These are phyloP conservation scores for Mortierella antarctica DNA, from an alignment of 192 early-diverging fungal species.

Conservation along the genomic window DNA sequence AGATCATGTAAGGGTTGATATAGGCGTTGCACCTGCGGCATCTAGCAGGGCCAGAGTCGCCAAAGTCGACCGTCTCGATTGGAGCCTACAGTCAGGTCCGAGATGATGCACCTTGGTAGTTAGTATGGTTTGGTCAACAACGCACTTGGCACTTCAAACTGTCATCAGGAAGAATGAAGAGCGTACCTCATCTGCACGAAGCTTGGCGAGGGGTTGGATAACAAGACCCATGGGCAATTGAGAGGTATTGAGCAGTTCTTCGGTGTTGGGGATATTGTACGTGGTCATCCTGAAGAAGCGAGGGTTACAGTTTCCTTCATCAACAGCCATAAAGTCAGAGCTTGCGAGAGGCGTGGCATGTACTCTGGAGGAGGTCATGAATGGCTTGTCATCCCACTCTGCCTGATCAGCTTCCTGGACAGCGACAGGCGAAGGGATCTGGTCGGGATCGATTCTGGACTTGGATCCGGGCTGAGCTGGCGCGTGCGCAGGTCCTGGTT, in stretches of 20 bases:
- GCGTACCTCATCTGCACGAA: slow-evolving; percentile 77
- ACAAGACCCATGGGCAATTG: slow-evolving; percentile 87
- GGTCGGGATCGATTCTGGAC: slow-evolving; percentile 91
- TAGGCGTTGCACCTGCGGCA: slow-evolving; percentile 95
- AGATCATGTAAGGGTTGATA: slow-evolving; percentile 90
- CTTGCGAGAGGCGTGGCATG: slow-evolving; percentile 81
- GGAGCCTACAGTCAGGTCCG: slow-evolving; percentile 56
- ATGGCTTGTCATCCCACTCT: slow-evolving; percentile 71
- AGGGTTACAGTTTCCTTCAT: slow-evolving; percentile 95
- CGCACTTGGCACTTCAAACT: background rate
- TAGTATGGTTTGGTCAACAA: background rate
- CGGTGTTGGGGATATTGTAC: slow-evolving; percentile 86
- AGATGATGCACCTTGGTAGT: background rate
- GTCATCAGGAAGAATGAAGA: background rate
- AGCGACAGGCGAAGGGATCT: slow-evolving; percentile 89
- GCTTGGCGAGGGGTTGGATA: slow-evolving; percentile 91
- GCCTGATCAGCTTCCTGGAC: slow-evolving; percentile 89
- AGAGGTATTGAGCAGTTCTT: slow-evolving; percentile 82
- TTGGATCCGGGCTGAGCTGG: slow-evolving; percentile 53
- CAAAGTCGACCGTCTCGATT: slow-evolving; percentile 85
- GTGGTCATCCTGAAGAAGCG: slow-evolving; percentile 91
- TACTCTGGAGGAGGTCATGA: slow-evolving; percentile 73
- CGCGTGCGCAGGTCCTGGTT: slow-evolving; percentile 23
- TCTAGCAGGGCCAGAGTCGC: slow-evolving; percentile 86
- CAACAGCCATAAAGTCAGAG: slow-evolving; percentile 83